Base-by-base conservation (phyloP, 768 basidiomycete species). In the Kondoa subrosea region DNA sequence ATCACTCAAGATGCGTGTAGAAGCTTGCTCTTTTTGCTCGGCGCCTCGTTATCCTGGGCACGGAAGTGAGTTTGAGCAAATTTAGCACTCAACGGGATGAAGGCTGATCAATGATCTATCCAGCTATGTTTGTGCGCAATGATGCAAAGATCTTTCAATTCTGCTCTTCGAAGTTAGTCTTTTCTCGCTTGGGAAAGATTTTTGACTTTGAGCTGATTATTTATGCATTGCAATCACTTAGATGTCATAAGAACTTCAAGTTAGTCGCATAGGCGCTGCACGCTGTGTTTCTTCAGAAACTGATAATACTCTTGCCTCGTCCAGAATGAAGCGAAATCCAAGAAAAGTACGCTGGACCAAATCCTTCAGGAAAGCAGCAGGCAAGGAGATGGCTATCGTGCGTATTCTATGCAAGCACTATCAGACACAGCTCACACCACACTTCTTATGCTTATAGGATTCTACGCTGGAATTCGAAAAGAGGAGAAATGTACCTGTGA, bases 221-320 rank as follows among this genome's bases (percentile, higher is more conserved):
- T n/a, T n/a, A n/a, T n/a, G n/a, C n/a, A n/a, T n/a, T n/a, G n/a
- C n/a, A n/a, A n/a, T n/a, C n/a, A n/a, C n/a, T n/a, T n/a, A 92
- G 89, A 82, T 95, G 95, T 77, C 89, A 96, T 78, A 97, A 97
- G 80, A 99, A 96, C 79, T 99, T 99, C 85, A 99, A 99, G 91
- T 90, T 74, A 72, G 83, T 76, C 8, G 14, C 17, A n/a, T 58
- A 33, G 8, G 17, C 34, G n/a, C n/a, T n/a, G n/a, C n/a, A n/a
- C n/a, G n/a, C n/a, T n/a, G n/a, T n/a, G n/a, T n/a, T n/a, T n/a
- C n/a, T n/a, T n/a, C n/a, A n/a, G n/a, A n/a, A n/a, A n/a, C n/a
- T n/a, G n/a, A n/a, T n/a, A n/a, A n/a, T n/a, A n/a, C n/a, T n/a
- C n/a, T n/a, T n/a, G n/a, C n/a, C n/a, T n/a, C n/a, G n/a, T 34